A percentile compares a stretch with the other conserved stretches of the same genome.
These are phyloP conservation scores for Raddia distichophylla DNA, from an alignment of 176 grass and related monocot genomes.

Conservation along the genomic window DNA sequence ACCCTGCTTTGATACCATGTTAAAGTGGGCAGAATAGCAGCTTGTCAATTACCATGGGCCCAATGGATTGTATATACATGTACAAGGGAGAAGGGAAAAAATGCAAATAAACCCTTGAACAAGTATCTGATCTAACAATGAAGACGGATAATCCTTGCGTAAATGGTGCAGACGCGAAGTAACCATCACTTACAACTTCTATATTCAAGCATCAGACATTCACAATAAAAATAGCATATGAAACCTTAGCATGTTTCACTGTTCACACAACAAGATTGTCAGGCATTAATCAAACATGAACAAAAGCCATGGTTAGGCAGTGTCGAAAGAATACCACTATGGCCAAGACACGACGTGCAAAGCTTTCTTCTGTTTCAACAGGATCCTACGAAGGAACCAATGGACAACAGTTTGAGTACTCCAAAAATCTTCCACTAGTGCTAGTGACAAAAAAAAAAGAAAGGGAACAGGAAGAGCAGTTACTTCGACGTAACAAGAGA, in stretches of 20 bases:
- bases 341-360: constrained; percentile 77
- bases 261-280: not conserved
- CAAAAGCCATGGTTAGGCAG: not conserved
- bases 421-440: constrained; percentile 5
- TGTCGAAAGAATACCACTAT: constrained; percentile 64
- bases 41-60: too few relatives aligned
- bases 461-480: constrained; percentile 35
- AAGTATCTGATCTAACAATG: too few relatives aligned
- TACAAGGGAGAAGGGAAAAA: too few relatives aligned
- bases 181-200: not conserved
- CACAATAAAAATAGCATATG: constrained; percentile 7
- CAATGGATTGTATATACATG: too few relatives aligned
- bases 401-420: constrained; percentile 28
- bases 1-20: too few relatives aligned
- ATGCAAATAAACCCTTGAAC: too few relatives aligned
- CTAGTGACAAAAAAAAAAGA: not conserved
- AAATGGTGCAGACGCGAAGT: not conserved
- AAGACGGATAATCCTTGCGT: not conserved
- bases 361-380: constrained; percentile 89
- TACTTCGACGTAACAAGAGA: constrained; percentile 61
- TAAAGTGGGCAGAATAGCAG: too few relatives aligned
- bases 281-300: constrained; percentile 24
- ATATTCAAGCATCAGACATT: not conserved
- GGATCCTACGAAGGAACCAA: constrained; percentile 66
- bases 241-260: not conserved